Evolutionary conservation across 2,329 filamentous ascomycete genomes (phyloP), one percentile per base, ranked within the genome.

Genomic region (Rhynchosporium agropyri): DNA sequence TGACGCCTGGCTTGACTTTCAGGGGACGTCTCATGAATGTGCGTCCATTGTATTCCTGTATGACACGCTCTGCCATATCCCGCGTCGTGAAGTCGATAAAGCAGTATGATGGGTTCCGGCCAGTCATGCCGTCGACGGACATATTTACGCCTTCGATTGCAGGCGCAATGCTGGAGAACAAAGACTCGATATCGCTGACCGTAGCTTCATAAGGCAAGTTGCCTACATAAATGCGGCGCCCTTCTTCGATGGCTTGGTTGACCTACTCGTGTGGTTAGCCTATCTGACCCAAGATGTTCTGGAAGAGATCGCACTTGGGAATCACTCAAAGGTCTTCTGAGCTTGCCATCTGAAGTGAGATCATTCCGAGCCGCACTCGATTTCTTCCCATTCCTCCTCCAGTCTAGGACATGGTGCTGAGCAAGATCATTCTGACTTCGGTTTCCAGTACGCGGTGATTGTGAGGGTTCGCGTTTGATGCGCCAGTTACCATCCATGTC

Each of bases 31-130:
- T 83, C 13, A 83, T 79, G 38, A 91, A 77, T 12, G 79, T 76
- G 26, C 77, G 78, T 20, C 82, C 82, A 61, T 83, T 78, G 49
- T 91, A 76, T 12, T 80, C 77, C n/a, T 75, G 71, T 73, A 90
- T 84, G 1, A 85, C 86, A 1, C 74, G 74, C 4, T 83, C 79
- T 3, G 88, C 88, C 36, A 84, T 78, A 33, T 84, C 83, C 51
- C 80, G 79, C 53, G 79, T 80, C 51, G 75, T 74, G 62, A 91
- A 84, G 70, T 91, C 88, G 51, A 91, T 84, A 69, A 92, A 91
- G 77, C 88, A 91, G 76, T 90, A 91, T 43, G 86, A 88, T 0
- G 88, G 88, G 73, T 91, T 91, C 50, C 88, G 80, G 46, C 82
- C 84, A 36, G 83, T 88, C 74, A 89, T 84, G 1, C 86, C 83